Evolutionary conservation across 306 rosid species (phyloP), one percentile per base, ranked within the genome.

Genomic region (Rubus parviflorus): DNA sequence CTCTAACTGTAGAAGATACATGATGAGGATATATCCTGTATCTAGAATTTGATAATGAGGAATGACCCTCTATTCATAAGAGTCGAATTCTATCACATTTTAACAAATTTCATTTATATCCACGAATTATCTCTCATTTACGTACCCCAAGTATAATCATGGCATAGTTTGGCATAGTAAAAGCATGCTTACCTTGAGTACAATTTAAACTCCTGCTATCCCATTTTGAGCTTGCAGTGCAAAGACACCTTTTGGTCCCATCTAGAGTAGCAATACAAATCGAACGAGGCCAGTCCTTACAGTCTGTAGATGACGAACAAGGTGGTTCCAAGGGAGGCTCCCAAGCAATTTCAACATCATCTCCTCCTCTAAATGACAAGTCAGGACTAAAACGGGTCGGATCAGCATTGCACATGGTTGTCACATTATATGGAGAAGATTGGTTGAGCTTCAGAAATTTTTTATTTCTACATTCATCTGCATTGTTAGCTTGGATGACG

Each of bases 231-330:
- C 82, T 68, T 78, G 79, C 42, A 9, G 80, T 62, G 86, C 94
- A 89, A 77, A 86, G 87, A 78, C 97, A 91, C 62, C 88, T 84
- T 58, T 79, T 83, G 51, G 68, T 77, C 73, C 90, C 88, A 80
- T 86, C 82, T 43, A 30, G 77, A 35, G 90, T 73, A 38, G 72
- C 77, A 77, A 78, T 86, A 84, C 97, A 92, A 76, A 80, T 81
- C 73, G 96, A 90, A 77, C 80, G 77, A 8, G 90, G 90, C 96
- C 93, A 87, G 41, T 90, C 92, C 81, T 80, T 79, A 85, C 97
- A 90, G 79, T 88, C 96, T 35, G 76, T 19, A 43, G 81, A 23
- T 45, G 88, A 81, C 62, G 89, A 86, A 75, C 96, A 92, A 80
- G 77, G 38, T 6, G 93, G 92, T 77, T 90, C 88, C 9, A 72